Percentiles rank a stretch among this genome's conserved stretches.
These are phyloP conservation scores for Monosporozyma yasuniensis DNA, from an alignment of 805 yeast genomes.

Conservation along the genomic window DNA sequence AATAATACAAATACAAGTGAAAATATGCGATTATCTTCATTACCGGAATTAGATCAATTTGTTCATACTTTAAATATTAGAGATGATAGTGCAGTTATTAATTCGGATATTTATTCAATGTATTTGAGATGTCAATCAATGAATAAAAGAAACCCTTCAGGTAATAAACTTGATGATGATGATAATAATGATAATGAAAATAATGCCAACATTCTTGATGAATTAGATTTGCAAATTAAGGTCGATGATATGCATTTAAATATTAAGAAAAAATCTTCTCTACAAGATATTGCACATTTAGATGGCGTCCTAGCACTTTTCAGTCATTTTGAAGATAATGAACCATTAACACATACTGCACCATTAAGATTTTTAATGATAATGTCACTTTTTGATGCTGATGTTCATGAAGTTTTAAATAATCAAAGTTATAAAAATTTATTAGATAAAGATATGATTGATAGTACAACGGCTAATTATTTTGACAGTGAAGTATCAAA, in stretches of 20 bases:
- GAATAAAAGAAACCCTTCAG: background rate
- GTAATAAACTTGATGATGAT: background rate
- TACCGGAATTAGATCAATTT: slow-evolving; percentile 5
- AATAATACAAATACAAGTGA: background rate
- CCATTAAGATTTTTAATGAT: slow-evolving; percentile 21
- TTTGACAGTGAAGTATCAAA: background rate
- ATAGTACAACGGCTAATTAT: background rate
- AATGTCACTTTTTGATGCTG: slow-evolving; percentile 21
- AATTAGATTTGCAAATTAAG: background rate
- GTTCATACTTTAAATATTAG: background rate
- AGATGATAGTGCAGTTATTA: background rate
- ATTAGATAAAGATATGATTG: slow-evolving; percentile 9
- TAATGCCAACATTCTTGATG: background rate
- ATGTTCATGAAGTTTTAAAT: slow-evolving; percentile 20
- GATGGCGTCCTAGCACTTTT: slow-evolving; percentile 21
- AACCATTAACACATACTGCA: slow-evolving; percentile 22
- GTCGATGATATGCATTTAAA: background rate
- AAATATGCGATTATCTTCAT: background rate
- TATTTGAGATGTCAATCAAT: background rate
- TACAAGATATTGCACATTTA: slow-evolving; percentile 6
- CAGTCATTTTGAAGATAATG: slow-evolving; percentile 19
- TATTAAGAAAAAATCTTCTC: slow-evolving; percentile 2
- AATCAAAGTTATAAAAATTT: slow-evolving; percentile 17
- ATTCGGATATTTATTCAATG: slow-evolving; percentile 3
- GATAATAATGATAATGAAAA: background rate